Evolutionary conservation across 768 basidiomycete genomes (phyloP).

Genomic region (Pleurotus djamor): DNA sequence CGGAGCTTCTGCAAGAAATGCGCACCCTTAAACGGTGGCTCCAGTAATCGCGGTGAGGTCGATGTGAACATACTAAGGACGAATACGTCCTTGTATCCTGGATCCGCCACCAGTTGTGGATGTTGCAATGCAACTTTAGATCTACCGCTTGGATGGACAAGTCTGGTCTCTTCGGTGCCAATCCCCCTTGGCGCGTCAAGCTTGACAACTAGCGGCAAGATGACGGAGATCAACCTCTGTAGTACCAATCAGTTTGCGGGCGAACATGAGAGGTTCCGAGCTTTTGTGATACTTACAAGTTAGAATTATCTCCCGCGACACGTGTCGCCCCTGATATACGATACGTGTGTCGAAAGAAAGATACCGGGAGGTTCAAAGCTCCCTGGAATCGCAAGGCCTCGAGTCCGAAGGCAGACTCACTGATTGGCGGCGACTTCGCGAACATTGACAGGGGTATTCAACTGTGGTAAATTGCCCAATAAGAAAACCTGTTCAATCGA

Average conservation of each 20-base stretch:
- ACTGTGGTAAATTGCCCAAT: background rate
- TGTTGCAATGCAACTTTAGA: too few species aligned
- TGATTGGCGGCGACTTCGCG: background rate
- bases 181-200: background rate
- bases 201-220: too few species aligned
- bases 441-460: background rate
- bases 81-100: too few species aligned
- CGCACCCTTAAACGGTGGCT: too few species aligned
- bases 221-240: background rate
- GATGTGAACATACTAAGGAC: too few species aligned
- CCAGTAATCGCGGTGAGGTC: too few species aligned
- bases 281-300: background rate
- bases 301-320: background rate
- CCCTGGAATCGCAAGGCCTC: background rate
- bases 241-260: background rate
- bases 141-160: too few species aligned
- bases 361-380: background rate
- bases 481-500: background rate
- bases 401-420: background rate
- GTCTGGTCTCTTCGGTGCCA: background rate
- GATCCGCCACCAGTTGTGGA: too few species aligned
- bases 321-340: background rate
- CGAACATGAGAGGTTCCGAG: background rate
- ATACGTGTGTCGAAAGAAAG: background rate
- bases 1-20: too few species aligned